Conservation (phyloP, 2,329 filamentous ascomycete species). For the Aspergillus sclerotialis region DNA sequence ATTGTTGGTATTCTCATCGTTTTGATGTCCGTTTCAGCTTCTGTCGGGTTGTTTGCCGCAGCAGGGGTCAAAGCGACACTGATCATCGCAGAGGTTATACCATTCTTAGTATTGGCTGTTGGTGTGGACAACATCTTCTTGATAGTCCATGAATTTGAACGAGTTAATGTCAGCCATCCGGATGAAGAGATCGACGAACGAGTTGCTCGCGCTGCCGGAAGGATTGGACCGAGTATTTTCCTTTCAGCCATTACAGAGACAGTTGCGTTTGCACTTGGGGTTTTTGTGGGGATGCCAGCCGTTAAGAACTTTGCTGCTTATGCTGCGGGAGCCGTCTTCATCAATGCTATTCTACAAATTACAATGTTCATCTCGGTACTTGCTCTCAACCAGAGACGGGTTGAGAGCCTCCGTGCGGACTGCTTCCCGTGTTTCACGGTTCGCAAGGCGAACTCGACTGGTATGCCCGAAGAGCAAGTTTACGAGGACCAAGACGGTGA, state of each 20-base stretch:
- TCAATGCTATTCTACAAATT: conserved; percentile 94
- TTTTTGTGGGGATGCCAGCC: conserved; percentile 94
- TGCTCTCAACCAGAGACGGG: conserved; percentile 81
- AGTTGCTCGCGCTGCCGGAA: conserved; percentile 78
- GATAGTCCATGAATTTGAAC: conserved; percentile 95
- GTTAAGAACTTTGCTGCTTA: conserved; percentile 97
- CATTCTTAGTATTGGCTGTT: conserved; percentile 91
- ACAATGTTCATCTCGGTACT: conserved; percentile 95
- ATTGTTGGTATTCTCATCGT: conserved; percentile 92
- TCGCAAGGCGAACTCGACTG: conserved; percentile 62
- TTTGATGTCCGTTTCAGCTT: conserved; percentile 92
- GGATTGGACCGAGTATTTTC: conserved; percentile 94
- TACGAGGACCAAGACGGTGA: conserved; percentile 73
- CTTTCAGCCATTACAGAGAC: conserved; percentile 94
- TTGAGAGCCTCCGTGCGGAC: conserved; percentile 82
- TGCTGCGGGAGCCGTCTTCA: conserved; percentile 89
- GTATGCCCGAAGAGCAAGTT: conserved; percentile 56
- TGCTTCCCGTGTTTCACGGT: conserved; percentile 86
- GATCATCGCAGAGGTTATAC: conserved; percentile 97
- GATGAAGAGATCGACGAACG: conserved; percentile 82
- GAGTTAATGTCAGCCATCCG: conserved; percentile 85
- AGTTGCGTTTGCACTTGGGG: conserved; percentile 82
- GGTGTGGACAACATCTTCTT: conserved; percentile 99
- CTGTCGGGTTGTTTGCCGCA: conserved; percentile 90
- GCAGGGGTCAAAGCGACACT: conserved; percentile 87